Conservation (phyloP, 257 asterid species). For the Gynochthodes officinalis region DNA sequence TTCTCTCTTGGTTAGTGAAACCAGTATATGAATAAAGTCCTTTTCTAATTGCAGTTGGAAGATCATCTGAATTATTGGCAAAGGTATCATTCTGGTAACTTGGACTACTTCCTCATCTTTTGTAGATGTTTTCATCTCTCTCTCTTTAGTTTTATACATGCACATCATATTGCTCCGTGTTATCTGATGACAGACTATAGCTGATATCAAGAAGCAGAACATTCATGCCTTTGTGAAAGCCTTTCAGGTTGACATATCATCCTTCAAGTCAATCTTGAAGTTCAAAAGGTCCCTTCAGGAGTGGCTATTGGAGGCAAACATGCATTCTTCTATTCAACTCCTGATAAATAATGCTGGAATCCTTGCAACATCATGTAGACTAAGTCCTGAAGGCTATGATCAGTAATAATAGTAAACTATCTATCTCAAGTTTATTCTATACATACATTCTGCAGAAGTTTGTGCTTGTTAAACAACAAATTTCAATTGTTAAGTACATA, state of each 20-base stretch:
- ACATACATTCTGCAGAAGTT: neutral
- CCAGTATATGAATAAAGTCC: conserved; percentile 2
- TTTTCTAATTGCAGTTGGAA: conserved; percentile 63
- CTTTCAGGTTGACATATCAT: conserved; percentile 63
- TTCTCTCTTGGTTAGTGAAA: neutral
- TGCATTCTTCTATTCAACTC: conserved; percentile 76
- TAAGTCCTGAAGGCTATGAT: conserved; percentile 68
- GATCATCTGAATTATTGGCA: conserved; percentile 55
- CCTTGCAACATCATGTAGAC: conserved; percentile 67
- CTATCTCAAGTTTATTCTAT: conserved; percentile 5
- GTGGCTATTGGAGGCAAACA: conserved; percentile 67
- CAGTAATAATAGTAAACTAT: conserved; percentile 40
- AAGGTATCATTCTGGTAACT: conserved; percentile 38
- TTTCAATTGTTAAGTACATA: neutral
- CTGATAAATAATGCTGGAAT: conserved; percentile 92
- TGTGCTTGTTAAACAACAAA: neutral
- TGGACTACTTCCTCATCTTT: neutral
- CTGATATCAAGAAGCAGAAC: conserved; percentile 48
- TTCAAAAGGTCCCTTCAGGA: conserved; percentile 66
- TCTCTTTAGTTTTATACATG: neutral
- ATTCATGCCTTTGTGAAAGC: conserved; percentile 55
- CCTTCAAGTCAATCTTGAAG: conserved; percentile 65
- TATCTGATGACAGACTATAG: conserved; percentile 40
- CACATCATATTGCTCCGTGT: conserved; percentile 2
- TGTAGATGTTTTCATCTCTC: neutral